A percentile compares a stretch with the other conserved stretches of the same genome.
Evolutionary conservation across 371 early-diverging fungal genomes (phyloP).

Genomic region (Lichtheimia ramosa): DNA sequence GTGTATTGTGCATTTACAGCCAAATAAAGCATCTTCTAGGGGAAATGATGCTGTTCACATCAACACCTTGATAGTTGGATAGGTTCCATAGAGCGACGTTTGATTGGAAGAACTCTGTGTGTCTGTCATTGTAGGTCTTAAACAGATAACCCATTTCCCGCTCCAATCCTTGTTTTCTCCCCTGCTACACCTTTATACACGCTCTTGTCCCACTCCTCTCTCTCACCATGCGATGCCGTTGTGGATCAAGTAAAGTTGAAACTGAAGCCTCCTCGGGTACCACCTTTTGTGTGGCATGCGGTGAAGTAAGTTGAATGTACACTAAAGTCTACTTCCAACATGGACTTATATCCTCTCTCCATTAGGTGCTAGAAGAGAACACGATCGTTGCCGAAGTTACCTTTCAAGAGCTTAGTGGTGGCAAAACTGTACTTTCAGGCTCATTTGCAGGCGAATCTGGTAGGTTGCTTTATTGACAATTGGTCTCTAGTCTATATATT

Average conservation of each 20-base stretch:
- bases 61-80: too few species aligned
- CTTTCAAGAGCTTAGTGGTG: constrained; percentile 87
- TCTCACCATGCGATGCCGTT: constrained; percentile 38
- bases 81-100: too few species aligned
- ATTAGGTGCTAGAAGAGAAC: constrained; percentile 95
- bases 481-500: neutral
- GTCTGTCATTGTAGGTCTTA: too few species aligned
- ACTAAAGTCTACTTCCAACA: neutral
- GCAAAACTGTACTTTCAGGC: constrained; percentile 86
- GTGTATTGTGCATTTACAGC: too few species aligned
- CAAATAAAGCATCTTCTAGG: too few species aligned
- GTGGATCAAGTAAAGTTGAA: constrained; percentile 45
- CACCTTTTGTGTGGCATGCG: constrained; percentile 66
- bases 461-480: constrained; percentile 2
- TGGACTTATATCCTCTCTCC: neutral
- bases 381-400: constrained; percentile 93
- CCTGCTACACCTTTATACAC: too few species aligned
- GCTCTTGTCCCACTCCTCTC: too few species aligned
- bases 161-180: too few species aligned
- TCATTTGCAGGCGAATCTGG: constrained; percentile 61
- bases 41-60: too few species aligned
- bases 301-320: constrained; percentile 50
- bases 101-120: too few species aligned
- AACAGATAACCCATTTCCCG: too few species aligned
- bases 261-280: constrained; percentile 52